Evolutionary conservation across 179 eudicot genomes (phyloP).

Genomic region (Spergularia azorica): DNA sequence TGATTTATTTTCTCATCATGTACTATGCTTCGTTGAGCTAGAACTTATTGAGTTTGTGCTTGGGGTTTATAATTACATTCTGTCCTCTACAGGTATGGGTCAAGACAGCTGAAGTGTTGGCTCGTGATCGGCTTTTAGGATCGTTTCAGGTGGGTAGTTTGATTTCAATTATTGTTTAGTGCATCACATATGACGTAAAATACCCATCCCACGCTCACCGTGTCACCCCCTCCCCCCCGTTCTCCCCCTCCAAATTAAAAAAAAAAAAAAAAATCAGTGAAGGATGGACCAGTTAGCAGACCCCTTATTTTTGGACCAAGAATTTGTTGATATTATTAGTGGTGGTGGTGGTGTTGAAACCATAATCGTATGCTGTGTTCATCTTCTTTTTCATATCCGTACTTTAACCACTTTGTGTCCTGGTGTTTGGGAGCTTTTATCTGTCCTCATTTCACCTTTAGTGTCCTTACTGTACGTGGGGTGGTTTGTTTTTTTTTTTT

Average conservation of each 20-base stretch:
- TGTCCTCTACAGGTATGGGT: slow-evolving; percentile 78
- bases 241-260: too few relatives aligned
- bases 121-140: slow-evolving; percentile 97
- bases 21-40: slow-evolving; percentile 7
- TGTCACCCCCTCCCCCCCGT: too few relatives aligned
- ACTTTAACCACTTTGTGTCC: neutral
- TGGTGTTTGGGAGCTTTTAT: neutral
- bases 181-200: neutral
- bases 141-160: slow-evolving; percentile 53
- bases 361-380: neutral
- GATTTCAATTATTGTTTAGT: neutral
- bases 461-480: neutral
- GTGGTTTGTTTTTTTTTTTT: too few relatives aligned
- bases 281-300: too few relatives aligned
- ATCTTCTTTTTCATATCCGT: neutral
- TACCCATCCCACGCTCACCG: too few relatives aligned
- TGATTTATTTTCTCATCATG: neutral
- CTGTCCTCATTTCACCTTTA: neutral
- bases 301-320: too few relatives aligned
- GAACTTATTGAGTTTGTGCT: neutral
- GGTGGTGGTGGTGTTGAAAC: neutral
- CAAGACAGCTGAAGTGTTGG: slow-evolving; percentile 91
- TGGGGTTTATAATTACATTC: neutral
- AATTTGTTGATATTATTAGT: too few relatives aligned
- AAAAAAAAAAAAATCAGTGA: too few relatives aligned